These are phyloP conservation scores for Macrolepiota albuminosa DNA, from an alignment of 768 basidiomycete species.

Conservation along the genomic window DNA sequence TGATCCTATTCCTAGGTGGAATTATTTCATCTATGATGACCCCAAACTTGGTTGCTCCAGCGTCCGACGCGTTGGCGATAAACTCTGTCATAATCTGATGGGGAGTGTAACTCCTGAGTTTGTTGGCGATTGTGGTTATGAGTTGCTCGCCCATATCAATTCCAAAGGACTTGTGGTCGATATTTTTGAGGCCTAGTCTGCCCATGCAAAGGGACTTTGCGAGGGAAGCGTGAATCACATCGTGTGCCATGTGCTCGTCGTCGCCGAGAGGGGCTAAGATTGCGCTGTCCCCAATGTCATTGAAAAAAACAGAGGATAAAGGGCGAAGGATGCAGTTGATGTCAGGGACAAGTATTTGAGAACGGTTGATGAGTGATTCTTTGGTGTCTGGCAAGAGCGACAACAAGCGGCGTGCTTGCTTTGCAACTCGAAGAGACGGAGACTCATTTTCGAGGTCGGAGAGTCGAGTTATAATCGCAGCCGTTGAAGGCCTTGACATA, in stretches of 20 bases:
- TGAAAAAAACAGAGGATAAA: slow-evolving; percentile 27
- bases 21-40: slow-evolving; percentile 33
- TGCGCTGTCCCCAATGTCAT: slow-evolving; percentile 34
- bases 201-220: slow-evolving; percentile 25
- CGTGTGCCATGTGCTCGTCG: slow-evolving; percentile 23
- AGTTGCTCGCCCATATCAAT: slow-evolving; percentile 39
- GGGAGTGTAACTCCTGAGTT: slow-evolving; percentile 35
- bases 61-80: slow-evolving; percentile 51
- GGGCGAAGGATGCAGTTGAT: slow-evolving; percentile 20
- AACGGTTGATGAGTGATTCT: slow-evolving; percentile 6
- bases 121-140: slow-evolving; percentile 36
- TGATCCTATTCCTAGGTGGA: slow-evolving; percentile 10
- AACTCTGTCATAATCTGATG: slow-evolving; percentile 45
- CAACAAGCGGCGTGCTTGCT: slow-evolving; percentile 25
- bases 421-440: slow-evolving; percentile 8
- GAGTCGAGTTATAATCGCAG: slow-evolving; percentile 17
- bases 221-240: slow-evolving; percentile 25
- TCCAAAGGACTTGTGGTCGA: slow-evolving; percentile 23
- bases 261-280: slow-evolving; percentile 17
- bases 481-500: slow-evolving; percentile 24
- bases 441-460: neutral
- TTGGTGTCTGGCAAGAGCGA: slow-evolving; percentile 19
- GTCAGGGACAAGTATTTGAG: slow-evolving; percentile 32
- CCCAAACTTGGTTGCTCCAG: slow-evolving; percentile 37
- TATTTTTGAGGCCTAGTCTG: slow-evolving; percentile 29